phyloP scores from a whole-genome alignment of 768 basidiomycete genomes.

The Mycena kentingensis region DNA sequence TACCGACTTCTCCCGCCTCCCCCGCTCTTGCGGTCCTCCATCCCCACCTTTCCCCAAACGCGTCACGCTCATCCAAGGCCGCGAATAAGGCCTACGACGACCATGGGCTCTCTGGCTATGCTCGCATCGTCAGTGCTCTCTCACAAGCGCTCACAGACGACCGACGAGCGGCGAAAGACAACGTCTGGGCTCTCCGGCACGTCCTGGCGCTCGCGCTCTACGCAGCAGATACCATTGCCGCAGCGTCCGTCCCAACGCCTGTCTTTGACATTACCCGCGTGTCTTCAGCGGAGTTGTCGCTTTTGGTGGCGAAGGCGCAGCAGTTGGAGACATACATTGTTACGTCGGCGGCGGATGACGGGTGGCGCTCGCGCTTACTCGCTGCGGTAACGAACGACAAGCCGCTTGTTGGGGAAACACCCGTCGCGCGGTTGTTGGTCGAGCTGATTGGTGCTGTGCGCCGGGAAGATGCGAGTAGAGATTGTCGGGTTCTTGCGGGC shows the following conservation, averaged over 20 bases:
- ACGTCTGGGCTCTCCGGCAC: conserved; percentile 71
- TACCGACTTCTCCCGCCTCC: conserved; percentile 51
- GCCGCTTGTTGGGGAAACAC: conserved; percentile 17
- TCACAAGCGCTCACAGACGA: conserved; percentile 58
- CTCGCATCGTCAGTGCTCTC: conserved; percentile 59
- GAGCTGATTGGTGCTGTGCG: conserved; percentile 33
- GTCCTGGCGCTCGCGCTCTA: conserved; percentile 63
- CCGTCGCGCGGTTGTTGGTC: conserved; percentile 32
- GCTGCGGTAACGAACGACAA: conserved; percentile 34
- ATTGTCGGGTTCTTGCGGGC: conserved; percentile 59
- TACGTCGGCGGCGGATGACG: conserved; percentile 45
- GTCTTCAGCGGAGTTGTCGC: conserved; percentile 37
- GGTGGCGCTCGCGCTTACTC: conserved; percentile 52
- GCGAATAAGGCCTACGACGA: conserved; percentile 38
- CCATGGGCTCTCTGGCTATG: conserved; percentile 62
- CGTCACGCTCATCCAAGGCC: conserved; percentile 5
- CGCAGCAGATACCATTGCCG: conserved; percentile 59
- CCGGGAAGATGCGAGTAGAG: conserved; percentile 49
- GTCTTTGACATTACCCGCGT: conserved; percentile 43
- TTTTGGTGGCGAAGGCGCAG: conserved; percentile 48
- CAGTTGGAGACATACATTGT: conserved; percentile 67
- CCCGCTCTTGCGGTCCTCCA: conserved; percentile 62
- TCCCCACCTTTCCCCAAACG: conserved; percentile 45
- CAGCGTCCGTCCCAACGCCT: conserved; percentile 50
- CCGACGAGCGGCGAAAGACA: conserved; percentile 57